Base-by-base conservation (phyloP, 106 monocot species). In the Hemerocallis citrina region DNA sequence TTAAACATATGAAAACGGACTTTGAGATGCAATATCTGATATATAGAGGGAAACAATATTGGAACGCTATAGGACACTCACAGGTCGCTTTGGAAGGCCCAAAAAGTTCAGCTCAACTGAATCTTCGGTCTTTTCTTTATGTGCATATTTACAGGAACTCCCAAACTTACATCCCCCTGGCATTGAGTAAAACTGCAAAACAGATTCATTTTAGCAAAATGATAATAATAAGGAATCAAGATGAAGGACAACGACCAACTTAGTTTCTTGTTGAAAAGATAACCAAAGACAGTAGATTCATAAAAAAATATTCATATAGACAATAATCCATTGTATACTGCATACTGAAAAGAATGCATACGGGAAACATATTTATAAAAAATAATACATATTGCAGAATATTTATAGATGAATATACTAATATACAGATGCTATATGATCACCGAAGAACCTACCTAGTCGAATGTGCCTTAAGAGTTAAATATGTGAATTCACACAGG, bases 121-220 rank as follows among this genome's bases (percentile, higher is more conserved):
- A 70, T 29, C 37, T 32, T 69, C 82, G 35, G 34, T 10, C 69
- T 62, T 71, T 63, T 70, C 82, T 37, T 30, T 34, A 59, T 91
- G 82, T 48, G 16, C 25, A 72, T 69, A 83, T 48, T 72, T 86
- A 40, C 90, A 85, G 9, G 71, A 49, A 68, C 66, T 72, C 27
- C 82, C 91, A 72, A 65, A 86, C 44, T 76, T 91, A 45, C 79
- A 86, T 7, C 82, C 85, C 52, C 70, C 72, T 23, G 82, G 79
- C 38, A 40, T 72, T 34, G 45, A 60, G 52, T 77, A 77, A 68
- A 66, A 75, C 89, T 90, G 81, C 72, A 79, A 60, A 67, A 67
- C 23, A 41, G 5, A 37, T 49, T 14, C 25, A 11, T 7, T 34
- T 20, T 36, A 58, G 37, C 36, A 37, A 22, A 38, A 21, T 37